Percentiles rank a stretch among this genome's conserved stretches.
These are phyloP conservation scores for Nepenthes gracilis DNA, from an alignment of 148 eudicot species.

Conservation along the genomic window DNA sequence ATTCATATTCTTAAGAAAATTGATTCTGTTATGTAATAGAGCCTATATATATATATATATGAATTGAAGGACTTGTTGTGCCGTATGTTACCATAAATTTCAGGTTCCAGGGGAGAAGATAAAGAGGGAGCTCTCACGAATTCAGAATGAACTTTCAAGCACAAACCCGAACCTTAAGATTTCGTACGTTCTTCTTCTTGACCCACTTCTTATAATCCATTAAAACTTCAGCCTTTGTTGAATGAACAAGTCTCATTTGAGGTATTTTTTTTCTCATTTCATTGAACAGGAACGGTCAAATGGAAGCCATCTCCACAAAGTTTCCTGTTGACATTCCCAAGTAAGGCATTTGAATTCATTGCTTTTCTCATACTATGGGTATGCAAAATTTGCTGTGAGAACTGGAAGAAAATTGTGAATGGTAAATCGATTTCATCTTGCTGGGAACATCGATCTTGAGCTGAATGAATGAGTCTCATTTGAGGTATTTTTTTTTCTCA, in stretches of 20 bases:
- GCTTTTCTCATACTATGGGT: not conserved
- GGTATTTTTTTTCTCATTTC: not conserved
- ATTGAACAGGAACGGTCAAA: constrained; percentile 55
- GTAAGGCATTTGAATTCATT: constrained; percentile 24
- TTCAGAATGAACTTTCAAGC: constrained; percentile 44
- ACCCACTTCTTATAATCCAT: not conserved
- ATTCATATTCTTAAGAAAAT: not conserved
- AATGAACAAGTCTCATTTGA: not conserved
- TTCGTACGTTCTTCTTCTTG: constrained; percentile 39
- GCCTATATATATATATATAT: not conserved
- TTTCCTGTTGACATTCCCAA: constrained; percentile 76
- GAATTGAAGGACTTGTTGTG: not conserved
- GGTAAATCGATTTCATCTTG: no score
- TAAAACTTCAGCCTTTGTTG: not conserved
- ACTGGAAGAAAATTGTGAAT: no score
- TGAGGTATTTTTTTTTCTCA: not conserved
- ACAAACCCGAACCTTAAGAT: constrained; percentile 34
- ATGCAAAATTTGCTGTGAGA: not conserved
- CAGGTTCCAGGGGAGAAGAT: constrained; percentile 69
- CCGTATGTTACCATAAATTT: not conserved
- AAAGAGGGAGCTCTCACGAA: constrained; percentile 57
- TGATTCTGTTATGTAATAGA: not conserved
- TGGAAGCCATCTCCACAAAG: constrained; percentile 68
- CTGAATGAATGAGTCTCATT: not conserved
- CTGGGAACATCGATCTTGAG: no score